Percentiles rank a stretch among this genome's conserved stretches.
Evolutionary conservation across 2,329 filamentous ascomycete genomes (phyloP).

Genomic region (Amauroascus niger): DNA sequence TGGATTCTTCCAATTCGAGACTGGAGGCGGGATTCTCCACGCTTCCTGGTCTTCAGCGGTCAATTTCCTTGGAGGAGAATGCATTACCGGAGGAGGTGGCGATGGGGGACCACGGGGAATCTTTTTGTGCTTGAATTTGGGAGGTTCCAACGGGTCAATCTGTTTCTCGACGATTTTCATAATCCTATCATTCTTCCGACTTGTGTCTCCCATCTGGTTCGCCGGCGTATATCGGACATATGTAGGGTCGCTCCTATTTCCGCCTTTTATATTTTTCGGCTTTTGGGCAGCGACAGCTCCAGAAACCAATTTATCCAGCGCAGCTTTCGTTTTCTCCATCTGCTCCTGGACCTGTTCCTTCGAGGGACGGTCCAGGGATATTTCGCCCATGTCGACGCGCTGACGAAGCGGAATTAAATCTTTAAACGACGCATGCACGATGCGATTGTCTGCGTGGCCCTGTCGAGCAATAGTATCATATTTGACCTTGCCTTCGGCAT

Average conservation of each 20-base stretch:
- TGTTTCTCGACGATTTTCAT: conserved; percentile 98
- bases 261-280: conserved; percentile 84
- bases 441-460: conserved; percentile 71
- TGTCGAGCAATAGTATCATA: conserved; percentile 91
- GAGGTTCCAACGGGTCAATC: conserved; percentile 89
- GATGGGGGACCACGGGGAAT: conserved; percentile 87
- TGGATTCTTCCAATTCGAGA: conserved; percentile 99
- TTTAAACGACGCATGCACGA: conserved; percentile 93
- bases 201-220: conserved; percentile 86
- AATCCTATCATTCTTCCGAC: conserved; percentile 83
- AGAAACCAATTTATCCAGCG: conserved; percentile 68
- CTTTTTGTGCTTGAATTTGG: conserved; percentile 98
- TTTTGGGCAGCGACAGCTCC: conserved; percentile 87
- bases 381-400: conserved; percentile 82
- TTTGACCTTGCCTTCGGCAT: conserved; percentile 84
- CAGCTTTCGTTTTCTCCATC: conserved; percentile 79
- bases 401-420: conserved; percentile 90
- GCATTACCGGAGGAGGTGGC: conserved; percentile 87
- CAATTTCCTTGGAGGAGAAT: conserved; percentile 85
- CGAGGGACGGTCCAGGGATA: conserved; percentile 74
- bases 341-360: conserved; percentile 75
- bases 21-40: conserved; percentile 82
- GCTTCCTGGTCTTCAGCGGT: conserved; percentile 95
- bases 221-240: conserved; percentile 94
- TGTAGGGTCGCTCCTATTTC: conserved; percentile 72